phyloP scores from a whole-genome alignment of 1,139 yeast species.

The Debaryomyces sp. region DNA sequence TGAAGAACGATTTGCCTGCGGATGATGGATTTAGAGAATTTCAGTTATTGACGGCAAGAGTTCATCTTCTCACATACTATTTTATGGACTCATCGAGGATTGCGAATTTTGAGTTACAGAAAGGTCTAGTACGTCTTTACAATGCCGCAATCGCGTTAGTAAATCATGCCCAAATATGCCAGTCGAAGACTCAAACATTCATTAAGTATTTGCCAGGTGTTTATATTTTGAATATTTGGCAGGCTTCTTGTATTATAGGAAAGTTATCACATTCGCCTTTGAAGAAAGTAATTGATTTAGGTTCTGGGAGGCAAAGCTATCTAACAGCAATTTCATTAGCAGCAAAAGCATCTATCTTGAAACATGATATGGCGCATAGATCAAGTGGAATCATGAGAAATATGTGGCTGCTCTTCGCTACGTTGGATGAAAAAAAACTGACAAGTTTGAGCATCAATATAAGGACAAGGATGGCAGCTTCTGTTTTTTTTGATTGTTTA shows the following conservation, averaged over 20 bases:
- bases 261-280: constrained; percentile 77
- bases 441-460: constrained; percentile 54
- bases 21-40: constrained; percentile 69
- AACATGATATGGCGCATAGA: constrained; percentile 90
- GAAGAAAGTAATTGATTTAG: constrained; percentile 65
- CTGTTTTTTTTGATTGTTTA: constrained; percentile 87
- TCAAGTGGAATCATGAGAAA: constrained; percentile 93
- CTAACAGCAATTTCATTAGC: constrained; percentile 70
- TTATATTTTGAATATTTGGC: constrained; percentile 83
- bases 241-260: constrained; percentile 82
- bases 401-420: constrained; percentile 84
- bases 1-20: constrained; percentile 33
- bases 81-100: constrained; percentile 67
- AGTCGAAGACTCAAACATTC: constrained; percentile 60
- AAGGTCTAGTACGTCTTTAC: constrained; percentile 76
- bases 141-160: constrained; percentile 76
- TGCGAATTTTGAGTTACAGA: constrained; percentile 63
- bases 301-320: constrained; percentile 72
- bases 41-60: constrained; percentile 69
- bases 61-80: constrained; percentile 79
- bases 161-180: constrained; percentile 65
- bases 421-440: constrained; percentile 48
- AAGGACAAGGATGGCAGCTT: constrained; percentile 85
- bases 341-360: constrained; percentile 78
- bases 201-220: constrained; percentile 83